Base-by-base conservation (phyloP, 2,329 filamentous ascomycete genomes). In the Diaporthe velutina region DNA sequence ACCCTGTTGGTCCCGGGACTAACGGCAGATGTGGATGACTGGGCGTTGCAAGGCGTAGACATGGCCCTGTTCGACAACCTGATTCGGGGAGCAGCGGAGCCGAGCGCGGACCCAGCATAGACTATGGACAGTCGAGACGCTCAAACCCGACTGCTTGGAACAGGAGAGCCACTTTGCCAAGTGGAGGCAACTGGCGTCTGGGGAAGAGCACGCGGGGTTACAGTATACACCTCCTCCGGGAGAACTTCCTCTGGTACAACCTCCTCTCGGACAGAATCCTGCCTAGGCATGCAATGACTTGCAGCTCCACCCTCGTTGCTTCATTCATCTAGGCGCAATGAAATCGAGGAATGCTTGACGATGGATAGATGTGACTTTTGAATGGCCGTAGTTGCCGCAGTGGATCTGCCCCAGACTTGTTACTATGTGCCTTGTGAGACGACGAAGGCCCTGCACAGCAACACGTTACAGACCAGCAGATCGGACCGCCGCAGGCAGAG, bases 31-130 rank as follows among this genome's bases (percentile, higher is more conserved):
- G 50, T 74, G 28, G 79, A 82, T 58, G 79, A 82, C 30, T 82
- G 80, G 80, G 75, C 76, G 0, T 79, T 81, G 42, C 79, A 82
- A 71, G 80, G 79, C 12, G 78, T 82, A 9, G 80, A 81, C 54
- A 76, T 77, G 57, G 79, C 80, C 7, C 79, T 82, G 13, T 79
- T 80, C 35, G 75, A 79, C 67, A 78, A 58, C 15, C 60, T 75
- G 28, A 68, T 64, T 12, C 71, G 57, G 50, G 74, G 70, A 40
- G 45, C 33, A 40, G 48, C 22, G 45, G 45, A 28, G 33, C 30
- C 64, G n/a, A 35, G 30, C n/a, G 42, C 45, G 48, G 45, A 54
- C 33, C 48, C 64, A 52, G 22, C 19, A 9, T 45, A 52, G 30
- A 38, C 45, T 52, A 50, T 35, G 13, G 4, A 38, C 7, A 35